Evolutionary conservation across 306 rosid species (phyloP), one percentile per base, ranked within the genome.

Genomic region (Delonix regia): DNA sequence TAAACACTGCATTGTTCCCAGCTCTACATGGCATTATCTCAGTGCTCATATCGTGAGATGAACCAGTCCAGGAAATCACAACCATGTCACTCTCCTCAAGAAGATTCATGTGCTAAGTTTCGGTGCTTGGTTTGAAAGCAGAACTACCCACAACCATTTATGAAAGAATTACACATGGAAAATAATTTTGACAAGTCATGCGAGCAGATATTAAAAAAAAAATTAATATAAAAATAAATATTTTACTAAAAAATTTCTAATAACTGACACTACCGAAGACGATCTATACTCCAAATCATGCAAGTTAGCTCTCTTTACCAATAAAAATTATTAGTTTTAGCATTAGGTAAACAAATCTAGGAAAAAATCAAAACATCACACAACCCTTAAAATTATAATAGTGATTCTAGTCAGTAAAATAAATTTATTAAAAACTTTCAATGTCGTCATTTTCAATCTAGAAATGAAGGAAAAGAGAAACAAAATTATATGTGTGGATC

Each of bases 41-140:
- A 4, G 61, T 64, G 42, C 59, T 84, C n/a, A 80, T 34, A 77
- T 75, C 80, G 59, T 71, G 79, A 7, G 88, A 72, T 5, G 80
- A 78, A 69, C 82, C 83, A 53, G 84, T 34, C 76, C 76, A 86
- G 61, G 88, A 81, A 72, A 89, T 9, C 59, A 85, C 83, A 33
- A 89, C 92, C 98, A 94, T 94, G 62, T 56, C 45, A 21, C 41
- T 36, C 63, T 62, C 80, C 85, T 77, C 73, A 28, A 51, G 34
- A 68, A 63, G 19, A 52, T 38, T 64, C 57, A 47, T 15, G 55
- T 16, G 15, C n/a, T 22, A 18, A 55, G 55, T 63, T 53, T 76
- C 60, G 64, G 25, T 7, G 25, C 22, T 64, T 36, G 49, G 41
- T 66, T 66, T 34, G 22, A 49, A 62, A 44, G 47, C 22, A 5